A percentile compares a stretch with the other conserved stretches of the same genome.
phyloP scores from a whole-genome alignment of 2,329 filamentous ascomycete species.

The Sporothrix protearum region DNA sequence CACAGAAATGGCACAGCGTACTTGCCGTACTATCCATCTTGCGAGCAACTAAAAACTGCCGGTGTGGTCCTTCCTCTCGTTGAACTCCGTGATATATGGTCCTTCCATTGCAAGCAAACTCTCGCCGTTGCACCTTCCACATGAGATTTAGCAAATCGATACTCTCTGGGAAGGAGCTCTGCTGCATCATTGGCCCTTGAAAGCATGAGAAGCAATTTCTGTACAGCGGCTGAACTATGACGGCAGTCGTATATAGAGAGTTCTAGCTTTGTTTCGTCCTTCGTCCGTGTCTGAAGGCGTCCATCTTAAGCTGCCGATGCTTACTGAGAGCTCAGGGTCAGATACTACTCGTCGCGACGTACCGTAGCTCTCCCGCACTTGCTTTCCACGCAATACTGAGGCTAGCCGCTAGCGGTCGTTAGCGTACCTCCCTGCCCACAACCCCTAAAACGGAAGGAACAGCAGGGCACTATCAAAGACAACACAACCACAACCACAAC shows the following conservation, averaged over 20 bases:
- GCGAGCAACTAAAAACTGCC: neutral
- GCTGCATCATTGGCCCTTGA: neutral
- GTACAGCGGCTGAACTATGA: no score
- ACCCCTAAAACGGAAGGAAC: neutral
- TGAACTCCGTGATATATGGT: neutral
- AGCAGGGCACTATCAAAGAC: neutral
- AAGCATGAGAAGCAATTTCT: neutral
- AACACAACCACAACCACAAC: neutral
- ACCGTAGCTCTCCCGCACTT: slow-evolving; percentile 8
- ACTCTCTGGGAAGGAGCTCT: neutral
- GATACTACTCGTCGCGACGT: neutral
- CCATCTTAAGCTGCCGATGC: neutral
- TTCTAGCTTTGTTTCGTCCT: no score
- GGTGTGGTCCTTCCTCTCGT: neutral
- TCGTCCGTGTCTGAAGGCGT: no score
- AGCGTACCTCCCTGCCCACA: neutral
- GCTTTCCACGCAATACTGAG: neutral
- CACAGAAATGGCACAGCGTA: neutral
- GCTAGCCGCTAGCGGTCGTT: neutral
- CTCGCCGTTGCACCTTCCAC: neutral
- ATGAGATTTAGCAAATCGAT: neutral
- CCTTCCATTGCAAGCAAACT: neutral
- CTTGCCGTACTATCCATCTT: neutral
- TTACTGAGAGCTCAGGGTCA: neutral
- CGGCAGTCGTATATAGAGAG: no score